Evolutionary conservation across 495 filamentous ascomycete genomes (phyloP).

Genomic region (Xylaria cubensis): DNA sequence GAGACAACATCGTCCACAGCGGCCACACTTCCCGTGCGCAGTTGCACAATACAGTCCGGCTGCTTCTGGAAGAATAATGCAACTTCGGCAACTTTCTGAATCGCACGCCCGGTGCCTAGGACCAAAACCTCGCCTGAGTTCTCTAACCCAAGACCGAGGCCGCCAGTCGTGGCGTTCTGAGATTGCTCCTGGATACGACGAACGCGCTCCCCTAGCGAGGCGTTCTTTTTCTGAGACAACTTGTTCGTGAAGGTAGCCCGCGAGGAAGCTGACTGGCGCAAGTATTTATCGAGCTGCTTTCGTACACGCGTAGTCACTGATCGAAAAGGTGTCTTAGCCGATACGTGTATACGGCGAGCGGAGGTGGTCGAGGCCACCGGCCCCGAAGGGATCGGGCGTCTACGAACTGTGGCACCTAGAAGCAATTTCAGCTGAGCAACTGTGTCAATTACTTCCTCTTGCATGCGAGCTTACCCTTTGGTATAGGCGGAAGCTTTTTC

Average conservation of each 20-base stretch:
- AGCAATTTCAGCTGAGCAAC: conserved; percentile 52
- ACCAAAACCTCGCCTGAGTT: conserved; percentile 68
- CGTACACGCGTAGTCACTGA: conserved; percentile 81
- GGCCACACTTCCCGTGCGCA: conserved; percentile 69
- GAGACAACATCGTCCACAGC: conserved; percentile 73
- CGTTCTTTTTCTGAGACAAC: conserved; percentile 41
- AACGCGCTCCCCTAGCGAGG: conserved; percentile 49
- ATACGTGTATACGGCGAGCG: conserved; percentile 75
- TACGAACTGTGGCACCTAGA: conserved; percentile 75
- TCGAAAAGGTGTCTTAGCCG: conserved; percentile 75
- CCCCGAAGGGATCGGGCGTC: conserved; percentile 63
- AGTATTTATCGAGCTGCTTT: conserved; percentile 72
- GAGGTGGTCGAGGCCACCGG: conserved; percentile 35
- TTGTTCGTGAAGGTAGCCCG: conserved; percentile 48
- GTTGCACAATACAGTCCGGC: conserved; percentile 59
- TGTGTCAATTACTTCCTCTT: conserved; percentile 22
- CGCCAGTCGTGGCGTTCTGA: conserved; percentile 28
- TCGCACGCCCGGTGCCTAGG: conserved; percentile 81
- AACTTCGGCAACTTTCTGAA: conserved; percentile 70
- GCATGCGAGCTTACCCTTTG: conserved; percentile 25
- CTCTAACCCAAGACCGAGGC: conserved; percentile 33
- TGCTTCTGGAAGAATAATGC: conserved; percentile 69
- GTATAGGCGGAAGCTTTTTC: conserved; percentile 29
- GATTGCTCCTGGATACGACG: conserved; percentile 48
- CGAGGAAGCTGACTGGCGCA: conserved; percentile 51